Conservation (phyloP, 805 yeast genomes). For the Wickerhamomyces bovis region DNA sequence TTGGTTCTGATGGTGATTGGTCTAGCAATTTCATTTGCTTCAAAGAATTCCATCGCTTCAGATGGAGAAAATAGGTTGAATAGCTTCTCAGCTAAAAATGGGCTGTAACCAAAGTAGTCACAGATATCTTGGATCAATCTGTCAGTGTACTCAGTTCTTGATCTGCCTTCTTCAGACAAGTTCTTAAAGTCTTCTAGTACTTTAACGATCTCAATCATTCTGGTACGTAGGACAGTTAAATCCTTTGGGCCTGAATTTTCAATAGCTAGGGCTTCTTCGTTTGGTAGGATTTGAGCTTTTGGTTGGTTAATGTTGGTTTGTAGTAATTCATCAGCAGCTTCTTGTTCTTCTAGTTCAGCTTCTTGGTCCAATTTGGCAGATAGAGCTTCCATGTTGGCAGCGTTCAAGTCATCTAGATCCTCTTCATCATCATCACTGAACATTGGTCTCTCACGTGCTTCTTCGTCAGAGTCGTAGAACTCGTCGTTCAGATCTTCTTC, state of each 20-base stretch:
- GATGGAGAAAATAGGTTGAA: slow-evolving; percentile 89
- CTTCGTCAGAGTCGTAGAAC: slow-evolving; percentile 24
- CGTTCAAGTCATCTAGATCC: slow-evolving; percentile 67
- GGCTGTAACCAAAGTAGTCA: slow-evolving; percentile 89
- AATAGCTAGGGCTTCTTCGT: slow-evolving; percentile 51
- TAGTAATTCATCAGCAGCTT: slow-evolving; percentile 55
- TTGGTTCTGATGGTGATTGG: slow-evolving; percentile 98
- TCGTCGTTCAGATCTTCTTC: slow-evolving; percentile 42
- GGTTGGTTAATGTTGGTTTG: slow-evolving; percentile 59
- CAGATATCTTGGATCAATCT: slow-evolving; percentile 82
- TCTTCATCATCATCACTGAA: slow-evolving; percentile 42
- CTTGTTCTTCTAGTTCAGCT: slow-evolving; percentile 53
- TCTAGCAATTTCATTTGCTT: slow-evolving; percentile 95
- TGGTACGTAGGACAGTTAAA: slow-evolving; percentile 76
- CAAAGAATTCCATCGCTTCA: slow-evolving; percentile 97
- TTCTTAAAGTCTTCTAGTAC: slow-evolving; percentile 86
- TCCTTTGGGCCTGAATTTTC: slow-evolving; percentile 58
- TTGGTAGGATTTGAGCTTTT: slow-evolving; percentile 71
- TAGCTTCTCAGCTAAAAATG: slow-evolving; percentile 87
- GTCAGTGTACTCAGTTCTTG: slow-evolving; percentile 76
- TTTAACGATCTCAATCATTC: slow-evolving; percentile 93
- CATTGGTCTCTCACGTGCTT: slow-evolving; percentile 22
- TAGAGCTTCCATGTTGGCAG: slow-evolving; percentile 76
- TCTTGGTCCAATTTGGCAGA: slow-evolving; percentile 61
- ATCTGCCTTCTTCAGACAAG: slow-evolving; percentile 77